These are phyloP conservation scores for Cucumis melo DNA, from an alignment of 306 rosid species.

Conservation along the genomic window DNA sequence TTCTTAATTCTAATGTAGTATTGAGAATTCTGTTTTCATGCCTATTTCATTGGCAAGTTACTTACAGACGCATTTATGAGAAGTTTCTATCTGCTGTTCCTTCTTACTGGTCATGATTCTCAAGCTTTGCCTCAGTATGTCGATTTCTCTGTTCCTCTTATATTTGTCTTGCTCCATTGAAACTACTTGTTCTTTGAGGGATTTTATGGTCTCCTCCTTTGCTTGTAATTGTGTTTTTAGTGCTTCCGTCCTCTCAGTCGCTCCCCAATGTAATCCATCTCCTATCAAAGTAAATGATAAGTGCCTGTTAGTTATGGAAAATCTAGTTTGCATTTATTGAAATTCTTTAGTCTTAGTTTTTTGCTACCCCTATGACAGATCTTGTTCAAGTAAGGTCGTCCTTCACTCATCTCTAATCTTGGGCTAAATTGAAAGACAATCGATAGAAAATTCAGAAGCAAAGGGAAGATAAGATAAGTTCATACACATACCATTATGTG, in stretches of 20 bases:
- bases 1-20: neutral
- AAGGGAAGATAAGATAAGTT: neutral
- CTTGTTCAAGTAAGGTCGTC: no score
- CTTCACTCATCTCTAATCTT: neutral
- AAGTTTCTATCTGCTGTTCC: constrained; percentile 15
- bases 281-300: neutral
- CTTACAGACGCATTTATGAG: constrained; percentile 25
- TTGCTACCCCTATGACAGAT: neutral
- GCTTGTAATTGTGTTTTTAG: constrained; percentile 38
- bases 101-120: constrained; percentile 56
- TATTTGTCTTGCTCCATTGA: constrained; percentile 41
- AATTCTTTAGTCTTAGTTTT: neutral
- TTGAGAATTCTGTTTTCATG: neutral
- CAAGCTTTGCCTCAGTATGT: constrained; percentile 77
- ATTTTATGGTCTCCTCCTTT: constrained; percentile 47
- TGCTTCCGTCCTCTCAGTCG: constrained; percentile 61
- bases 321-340: neutral
- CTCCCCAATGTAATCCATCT: constrained; percentile 65
- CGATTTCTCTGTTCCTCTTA: constrained; percentile 61
- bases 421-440: neutral
- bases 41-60: neutral
- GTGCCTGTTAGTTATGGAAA: neutral
- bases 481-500: constrained; percentile 31
- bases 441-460: neutral
- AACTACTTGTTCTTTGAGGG: constrained; percentile 27